Conservation (phyloP, 805 yeast genomes). For the Cyberlindnera veronae region DNA sequence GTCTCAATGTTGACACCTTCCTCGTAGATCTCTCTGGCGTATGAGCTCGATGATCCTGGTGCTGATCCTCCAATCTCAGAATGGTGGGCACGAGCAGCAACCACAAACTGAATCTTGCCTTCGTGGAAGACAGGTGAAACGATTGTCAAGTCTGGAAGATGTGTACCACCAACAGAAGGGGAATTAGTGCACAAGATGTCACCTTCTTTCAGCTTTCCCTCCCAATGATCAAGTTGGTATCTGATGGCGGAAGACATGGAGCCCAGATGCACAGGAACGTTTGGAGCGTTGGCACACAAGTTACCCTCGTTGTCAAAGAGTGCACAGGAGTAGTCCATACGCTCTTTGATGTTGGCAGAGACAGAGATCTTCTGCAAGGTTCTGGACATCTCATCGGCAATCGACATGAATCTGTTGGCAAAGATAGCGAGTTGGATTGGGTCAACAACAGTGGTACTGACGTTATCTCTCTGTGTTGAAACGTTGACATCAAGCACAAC, state of each 20-base stretch:
- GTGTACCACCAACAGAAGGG: constrained; percentile 46
- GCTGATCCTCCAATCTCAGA: constrained; percentile 80
- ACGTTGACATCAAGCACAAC: constrained; percentile 29
- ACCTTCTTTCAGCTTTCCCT: constrained; percentile 36
- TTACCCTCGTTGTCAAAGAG: constrained; percentile 43
- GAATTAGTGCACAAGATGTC: constrained; percentile 42
- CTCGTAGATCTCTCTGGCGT: constrained; percentile 48
- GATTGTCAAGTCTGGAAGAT: constrained; percentile 50
- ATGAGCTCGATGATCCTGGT: constrained; percentile 55
- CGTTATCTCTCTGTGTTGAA: constrained; percentile 36
- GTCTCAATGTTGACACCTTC: constrained; percentile 56
- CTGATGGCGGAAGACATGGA: constrained; percentile 42
- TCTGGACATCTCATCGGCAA: constrained; percentile 48
- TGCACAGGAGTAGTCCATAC: constrained; percentile 48
- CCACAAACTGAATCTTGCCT: constrained; percentile 45
- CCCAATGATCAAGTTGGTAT: constrained; percentile 38
- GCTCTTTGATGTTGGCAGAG: constrained; percentile 44
- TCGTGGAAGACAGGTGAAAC: constrained; percentile 53
- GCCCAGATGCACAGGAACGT: constrained; percentile 48
- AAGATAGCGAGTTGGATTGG: constrained; percentile 43
- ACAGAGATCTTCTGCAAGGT: constrained; percentile 43
- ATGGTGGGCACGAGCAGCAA: constrained; percentile 80
- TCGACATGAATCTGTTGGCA: constrained; percentile 46
- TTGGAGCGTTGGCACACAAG: constrained; percentile 43
- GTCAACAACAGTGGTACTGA: constrained; percentile 42